Base-by-base conservation (phyloP, 441 rosid genomes). In the Isatis lusitanica region DNA sequence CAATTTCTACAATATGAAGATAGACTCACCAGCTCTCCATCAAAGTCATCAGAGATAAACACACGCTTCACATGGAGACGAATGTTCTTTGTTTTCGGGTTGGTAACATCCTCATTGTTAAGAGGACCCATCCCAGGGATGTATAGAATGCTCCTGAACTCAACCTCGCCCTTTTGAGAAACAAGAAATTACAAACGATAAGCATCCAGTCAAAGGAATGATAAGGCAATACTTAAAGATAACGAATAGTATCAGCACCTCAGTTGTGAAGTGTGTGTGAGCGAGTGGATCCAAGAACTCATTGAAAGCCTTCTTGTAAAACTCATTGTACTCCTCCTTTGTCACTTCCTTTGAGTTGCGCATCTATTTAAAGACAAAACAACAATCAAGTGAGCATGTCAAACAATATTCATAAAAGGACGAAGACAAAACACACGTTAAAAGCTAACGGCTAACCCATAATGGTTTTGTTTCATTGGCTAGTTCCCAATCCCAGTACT, bases 111-210 rank as follows among this genome's bases (percentile, higher is more conserved):
- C 78, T 95, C 98, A 28, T 88, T 91, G 86, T 90, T 94, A 35
- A 94, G 90, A 74, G 99, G 99, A 55, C 97, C 97, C 98, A 94
- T 92, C 69, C 99, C 99, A 59, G 99, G 99, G 72, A 92, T 79
- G 82, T 89, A 94, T 3, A 94, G 63, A 82, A 94, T 90, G 78
- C 98, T 92, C 82, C 96, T 88, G 77, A 94, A 92, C 86, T 94
- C 98, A 73, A 94, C 99, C 82, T 94, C 99, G 28, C 99, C 99
- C 99, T 92, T 86, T 81, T 31, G 78, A 36, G 48, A 50, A 46
- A 36, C 62, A 64, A 63, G 47, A 47, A 36, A 43, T 17, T 6
- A 35, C 15, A 36, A 12, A 36, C 9, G 1, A 42, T 76, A 52
- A 70, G 59, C 9, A 47, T 38, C 56, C 40, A 71, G 5, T 65